Conservation (phyloP, 345 rosid species). For the Camelina neglecta region DNA sequence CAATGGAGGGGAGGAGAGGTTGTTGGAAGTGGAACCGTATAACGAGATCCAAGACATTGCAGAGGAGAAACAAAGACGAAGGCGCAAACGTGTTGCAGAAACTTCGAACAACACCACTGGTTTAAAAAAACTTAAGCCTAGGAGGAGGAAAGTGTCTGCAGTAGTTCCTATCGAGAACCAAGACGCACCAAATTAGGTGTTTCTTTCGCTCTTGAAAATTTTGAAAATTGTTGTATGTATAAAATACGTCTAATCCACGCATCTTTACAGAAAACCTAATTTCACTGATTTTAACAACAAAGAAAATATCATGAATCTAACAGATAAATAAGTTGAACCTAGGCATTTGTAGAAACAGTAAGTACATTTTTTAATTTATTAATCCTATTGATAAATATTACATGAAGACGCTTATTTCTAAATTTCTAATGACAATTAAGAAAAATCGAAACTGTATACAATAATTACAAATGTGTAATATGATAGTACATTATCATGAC, state of each 20-base stretch:
- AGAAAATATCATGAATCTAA: not conserved
- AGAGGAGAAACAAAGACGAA: conserved; percentile 23
- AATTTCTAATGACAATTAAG: conserved; percentile 10
- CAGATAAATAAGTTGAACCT: not conserved
- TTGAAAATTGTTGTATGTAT: conserved; percentile 1
- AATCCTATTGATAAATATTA: not conserved
- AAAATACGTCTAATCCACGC: conserved; percentile 4
- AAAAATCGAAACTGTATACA: conserved; percentile 16
- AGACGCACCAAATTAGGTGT: conserved; percentile 30
- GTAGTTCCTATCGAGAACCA: conserved; percentile 30
- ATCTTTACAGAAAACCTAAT: not conserved
- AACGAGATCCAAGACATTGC: conserved; percentile 12
- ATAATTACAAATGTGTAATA: conserved; percentile 16
- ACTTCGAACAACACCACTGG: conserved; percentile 19
- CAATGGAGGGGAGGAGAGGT: conserved; percentile 24
- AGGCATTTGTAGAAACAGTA: not conserved
- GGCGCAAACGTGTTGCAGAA: conserved; percentile 28
- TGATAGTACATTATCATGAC: not conserved
- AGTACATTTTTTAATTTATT: not conserved
- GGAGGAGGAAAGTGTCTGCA: conserved; percentile 42
- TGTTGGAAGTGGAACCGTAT: conserved; percentile 31
- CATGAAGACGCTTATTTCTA: not conserved
- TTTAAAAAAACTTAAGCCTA: conserved; percentile 39
- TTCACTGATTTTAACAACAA: conserved; percentile 12
- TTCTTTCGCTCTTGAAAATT: conserved; percentile 34